Base-by-base conservation (phyloP, 2,329 filamentous ascomycete species). In the Fusarium pilosicola region DNA sequence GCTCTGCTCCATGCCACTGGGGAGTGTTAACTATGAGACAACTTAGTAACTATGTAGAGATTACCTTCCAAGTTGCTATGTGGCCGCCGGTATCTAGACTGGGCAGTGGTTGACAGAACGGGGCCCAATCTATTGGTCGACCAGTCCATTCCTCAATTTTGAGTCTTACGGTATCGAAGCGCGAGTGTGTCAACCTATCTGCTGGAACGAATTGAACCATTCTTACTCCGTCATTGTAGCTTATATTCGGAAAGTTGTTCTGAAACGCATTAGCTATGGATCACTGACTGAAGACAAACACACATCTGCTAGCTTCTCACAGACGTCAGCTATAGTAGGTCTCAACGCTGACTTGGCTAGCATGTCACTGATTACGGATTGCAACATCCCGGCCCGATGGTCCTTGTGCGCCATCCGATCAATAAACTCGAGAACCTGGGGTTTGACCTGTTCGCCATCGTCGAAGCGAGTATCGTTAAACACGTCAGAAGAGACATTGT, bases 1-100 rank as follows among this genome's bases (percentile, higher is more conserved):
- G 5, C 0, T 49, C 46, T 1, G n/a, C 0, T n/a, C 1, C 46
- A 1, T 49, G 46, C 46, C 46, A 32, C 46, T 48, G 3, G 22
- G 14, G 2, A 42, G 41, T 42, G 6, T 42, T 7, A 41, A 41
- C 7, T 17, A 36, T 36, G 17, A 36, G 34, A 36, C 34, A 36
- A 36, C 34, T 36, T 18, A 18, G 34, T 1, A 36, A 18, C 18
- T 2, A 36, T 36, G 2, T 1, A 11, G 7, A 13, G 7, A n/a
- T 18, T 17, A 18, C 46, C 0, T n/a, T n/a, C 28, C 46, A 49
- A n/a, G 7, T 24, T 9, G 5, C 28, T 0, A 32, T 6, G 15
- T 24, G 13, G 0, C 0, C 46, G 1, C 2, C 28, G 0, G 22
- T 10, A n/a, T 1, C 28, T 0, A 12, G 0, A 0, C 3, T n/a